Conservation (phyloP, 352 stramenopile species). For the Globisporangium yorkense region DNA sequence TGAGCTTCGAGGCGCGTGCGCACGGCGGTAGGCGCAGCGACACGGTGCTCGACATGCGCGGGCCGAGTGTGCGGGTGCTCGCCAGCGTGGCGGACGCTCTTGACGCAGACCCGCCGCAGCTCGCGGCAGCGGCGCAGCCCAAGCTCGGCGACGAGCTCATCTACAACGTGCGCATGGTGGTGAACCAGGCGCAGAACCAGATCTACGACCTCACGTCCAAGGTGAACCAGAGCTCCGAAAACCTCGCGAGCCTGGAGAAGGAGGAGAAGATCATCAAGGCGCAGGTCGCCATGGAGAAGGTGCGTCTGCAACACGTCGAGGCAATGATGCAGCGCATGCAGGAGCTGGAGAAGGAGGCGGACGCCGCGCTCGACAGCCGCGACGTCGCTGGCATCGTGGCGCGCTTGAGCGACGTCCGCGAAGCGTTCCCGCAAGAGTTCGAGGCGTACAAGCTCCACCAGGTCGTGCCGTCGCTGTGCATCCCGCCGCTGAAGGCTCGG, state of each 20-base stretch:
- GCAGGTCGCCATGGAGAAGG: constrained; percentile 51
- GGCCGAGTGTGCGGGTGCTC: constrained; percentile 72
- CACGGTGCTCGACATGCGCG: constrained; percentile 87
- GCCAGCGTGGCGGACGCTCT: constrained; percentile 63
- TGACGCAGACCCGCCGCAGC: constrained; percentile 31
- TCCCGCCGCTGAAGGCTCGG: constrained; percentile 49
- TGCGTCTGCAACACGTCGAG: constrained; percentile 45
- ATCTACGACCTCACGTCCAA: constrained; percentile 78
- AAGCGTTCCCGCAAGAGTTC: constrained; percentile 56
- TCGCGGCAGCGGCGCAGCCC: constrained; percentile 36
- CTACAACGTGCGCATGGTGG: constrained; percentile 87
- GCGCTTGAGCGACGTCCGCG: constrained; percentile 35
- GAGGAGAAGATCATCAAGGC: constrained; percentile 56
- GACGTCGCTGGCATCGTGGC: constrained; percentile 38
- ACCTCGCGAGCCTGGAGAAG: constrained; percentile 48
- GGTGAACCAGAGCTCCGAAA: constrained; percentile 42
- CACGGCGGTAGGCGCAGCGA: constrained; percentile 38
- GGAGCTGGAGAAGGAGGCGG: constrained; percentile 26
- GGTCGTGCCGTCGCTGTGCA: constrained; percentile 58
- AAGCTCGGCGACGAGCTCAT: constrained; percentile 89
- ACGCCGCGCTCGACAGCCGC: constrained; percentile 11
- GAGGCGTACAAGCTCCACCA: constrained; percentile 70
- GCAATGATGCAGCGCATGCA: constrained; percentile 40
- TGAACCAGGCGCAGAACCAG: constrained; percentile 75
- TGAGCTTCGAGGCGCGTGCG: constrained; percentile 36